These are phyloP conservation scores for Ormosia emarginata DNA, from an alignment of 306 rosid genomes.

Conservation along the genomic window DNA sequence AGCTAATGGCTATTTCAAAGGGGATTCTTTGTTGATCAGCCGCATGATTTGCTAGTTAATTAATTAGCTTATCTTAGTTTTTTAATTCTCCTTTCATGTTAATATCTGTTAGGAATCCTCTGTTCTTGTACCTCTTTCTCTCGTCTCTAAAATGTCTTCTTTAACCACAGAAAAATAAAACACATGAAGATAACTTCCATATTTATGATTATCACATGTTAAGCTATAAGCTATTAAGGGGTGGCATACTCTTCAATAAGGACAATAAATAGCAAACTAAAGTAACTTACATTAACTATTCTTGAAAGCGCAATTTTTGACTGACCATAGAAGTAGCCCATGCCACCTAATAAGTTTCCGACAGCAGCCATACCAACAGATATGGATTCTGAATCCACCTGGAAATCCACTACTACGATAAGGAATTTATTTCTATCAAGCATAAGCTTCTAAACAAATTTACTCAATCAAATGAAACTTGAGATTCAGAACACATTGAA, in stretches of 20 bases:
- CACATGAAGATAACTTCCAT: not conserved
- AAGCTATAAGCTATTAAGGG: not conserved
- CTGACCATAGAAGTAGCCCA: conserved; percentile 94
- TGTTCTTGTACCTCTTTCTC: not conserved
- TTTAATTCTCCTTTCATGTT: not conserved
- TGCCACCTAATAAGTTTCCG: conserved; percentile 89
- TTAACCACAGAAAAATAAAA: not conserved
- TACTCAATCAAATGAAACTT: conserved; percentile 7
- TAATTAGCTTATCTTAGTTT: not conserved
- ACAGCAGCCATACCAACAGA: conserved; percentile 84
- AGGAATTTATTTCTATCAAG: conserved; percentile 28
- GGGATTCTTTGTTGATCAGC: not conserved
- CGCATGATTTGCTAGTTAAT: not conserved
- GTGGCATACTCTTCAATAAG: conserved; percentile 12
- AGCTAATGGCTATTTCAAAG: not conserved
- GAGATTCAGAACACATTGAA: conserved; percentile 4
- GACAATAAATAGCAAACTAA: conserved; percentile 1
- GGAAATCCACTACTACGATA: conserved; percentile 35
- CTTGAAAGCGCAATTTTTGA: conserved; percentile 65
- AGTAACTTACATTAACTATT: conserved; percentile 54
- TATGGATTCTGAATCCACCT: conserved; percentile 78
- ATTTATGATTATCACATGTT: conserved; percentile 9
- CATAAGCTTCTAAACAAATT: conserved; percentile 9
- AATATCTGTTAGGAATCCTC: not conserved
- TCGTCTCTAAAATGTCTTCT: not conserved